Evolutionary conservation across 768 basidiomycete species (phyloP).

Genomic region (Kwoniella pini): DNA sequence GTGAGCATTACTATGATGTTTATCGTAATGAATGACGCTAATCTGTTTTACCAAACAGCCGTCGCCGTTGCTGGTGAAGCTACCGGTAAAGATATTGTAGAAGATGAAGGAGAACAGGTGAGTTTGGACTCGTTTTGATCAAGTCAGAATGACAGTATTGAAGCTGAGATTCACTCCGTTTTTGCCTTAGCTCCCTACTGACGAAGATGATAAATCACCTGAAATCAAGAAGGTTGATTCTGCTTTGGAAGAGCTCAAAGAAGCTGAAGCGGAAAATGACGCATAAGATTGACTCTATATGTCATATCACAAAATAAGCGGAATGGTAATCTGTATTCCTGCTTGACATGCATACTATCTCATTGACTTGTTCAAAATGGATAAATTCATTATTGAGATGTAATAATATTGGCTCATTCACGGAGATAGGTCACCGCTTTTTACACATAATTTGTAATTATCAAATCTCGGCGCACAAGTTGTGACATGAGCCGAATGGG

Average conservation of each 20-base stretch:
- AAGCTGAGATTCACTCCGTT: background rate
- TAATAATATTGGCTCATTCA: too few species aligned
- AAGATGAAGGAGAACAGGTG: slow-evolving; percentile 47
- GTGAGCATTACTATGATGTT: slow-evolving; percentile 28
- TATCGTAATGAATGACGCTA: background rate
- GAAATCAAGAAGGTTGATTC: slow-evolving; percentile 48
- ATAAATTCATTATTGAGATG: too few species aligned
- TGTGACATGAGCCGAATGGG: too few species aligned
- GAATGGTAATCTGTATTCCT: background rate
- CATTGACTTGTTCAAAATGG: background rate
- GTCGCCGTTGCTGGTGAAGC: slow-evolving; percentile 46
- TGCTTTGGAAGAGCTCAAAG: slow-evolving; percentile 43
- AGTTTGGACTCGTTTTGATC: slow-evolving; percentile 8
- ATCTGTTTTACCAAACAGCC: slow-evolving; percentile 21
- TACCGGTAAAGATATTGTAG: slow-evolving; percentile 33
- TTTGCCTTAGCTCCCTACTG: slow-evolving; percentile 27
- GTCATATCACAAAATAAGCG: background rate
- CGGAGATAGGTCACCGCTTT: too few species aligned
- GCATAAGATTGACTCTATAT: background rate
- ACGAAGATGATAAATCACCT: slow-evolving; percentile 25
- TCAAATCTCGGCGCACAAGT: too few species aligned
- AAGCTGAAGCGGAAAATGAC: slow-evolving; percentile 20
- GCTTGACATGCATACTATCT: background rate
- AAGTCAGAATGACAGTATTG: background rate
- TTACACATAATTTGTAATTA: too few species aligned